Evolutionary conservation across 2,329 filamentous ascomycete species (phyloP), one percentile per base, ranked within the genome.

Genomic region (Fusarium hostae): DNA sequence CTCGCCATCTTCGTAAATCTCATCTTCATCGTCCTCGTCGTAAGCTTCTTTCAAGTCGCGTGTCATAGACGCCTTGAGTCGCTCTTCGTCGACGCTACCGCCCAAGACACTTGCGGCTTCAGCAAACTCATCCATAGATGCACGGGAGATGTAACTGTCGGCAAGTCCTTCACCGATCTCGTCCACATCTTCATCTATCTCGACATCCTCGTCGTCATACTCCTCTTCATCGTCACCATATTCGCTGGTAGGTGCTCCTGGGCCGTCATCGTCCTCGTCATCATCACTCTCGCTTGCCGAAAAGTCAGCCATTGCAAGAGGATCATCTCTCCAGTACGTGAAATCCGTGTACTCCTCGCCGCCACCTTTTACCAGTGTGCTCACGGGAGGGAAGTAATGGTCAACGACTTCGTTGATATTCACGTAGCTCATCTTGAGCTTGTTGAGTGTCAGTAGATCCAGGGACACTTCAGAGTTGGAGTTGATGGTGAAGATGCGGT

Each of bases 341-440:
- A 99, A 99, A 79, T 99, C 96, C 0, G 96, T 99, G 78, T 93
- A 99, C 63, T 97, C 92, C 79, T 98, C 96, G 16, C 95, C 95
- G 24, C 95, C 95, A 47, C 93, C 92, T 76, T 93, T 94, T 22
- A 98, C 91, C 34, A 99, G 86, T 30, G 95, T 91, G 70, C 91
- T 94, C 16, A 97, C 91, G 3, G 97, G 94, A 10, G 96, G 96
- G 81, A 99, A 99, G 84, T 97, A 98, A 81, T 99, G 96, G 79
- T 99, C 96, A 10, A 99, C 94, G 65, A 99, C 91, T 81, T 99
- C 97, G 66, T 94, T 92, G 91, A 99, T 99, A 77, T 94, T 95
- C 69, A 97, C 94, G 79, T 99, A 99, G 71, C 93, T 97, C 77
- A 97, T 95, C 83, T 96, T 97, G 80, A 98, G 93, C 80, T 94